phyloP scores from a whole-genome alignment of 208 protist genomes.

The Tritrichomonas musculus region DNA sequence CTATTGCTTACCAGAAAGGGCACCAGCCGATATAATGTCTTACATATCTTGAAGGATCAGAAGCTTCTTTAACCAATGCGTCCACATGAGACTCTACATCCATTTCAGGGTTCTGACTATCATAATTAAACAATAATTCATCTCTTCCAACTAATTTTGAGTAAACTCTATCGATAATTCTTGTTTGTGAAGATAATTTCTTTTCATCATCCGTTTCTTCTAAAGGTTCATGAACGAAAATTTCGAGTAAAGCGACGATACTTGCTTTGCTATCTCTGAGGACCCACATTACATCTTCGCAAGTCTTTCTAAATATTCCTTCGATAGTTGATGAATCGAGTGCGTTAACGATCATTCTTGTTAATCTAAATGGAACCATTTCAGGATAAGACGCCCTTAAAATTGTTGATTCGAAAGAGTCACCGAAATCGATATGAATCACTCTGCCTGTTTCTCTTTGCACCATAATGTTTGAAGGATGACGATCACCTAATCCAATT shows the following conservation, averaged over 20 bases:
- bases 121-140: background rate
- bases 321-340: background rate
- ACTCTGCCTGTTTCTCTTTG: slow-evolving; percentile 2
- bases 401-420: slow-evolving; percentile 46
- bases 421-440: slow-evolving; percentile 29
- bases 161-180: background rate
- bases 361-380: slow-evolving; percentile 21
- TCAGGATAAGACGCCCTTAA: slow-evolving; percentile 9
- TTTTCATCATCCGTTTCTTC: background rate
- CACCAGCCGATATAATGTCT: background rate
- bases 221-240: slow-evolving; percentile 47
- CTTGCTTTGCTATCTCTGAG: slow-evolving; percentile 41
- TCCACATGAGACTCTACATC: background rate
- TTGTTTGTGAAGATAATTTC: background rate
- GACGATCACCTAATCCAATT: background rate
- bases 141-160: background rate
- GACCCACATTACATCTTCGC: slow-evolving; percentile 42
- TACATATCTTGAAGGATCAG: background rate
- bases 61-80: background rate
- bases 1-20: background rate
- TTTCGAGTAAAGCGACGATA: slow-evolving; percentile 45
- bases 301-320: slow-evolving; percentile 20
- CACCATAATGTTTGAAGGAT: slow-evolving; percentile 32
- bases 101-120: background rate
- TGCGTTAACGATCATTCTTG: slow-evolving; percentile 9